Evolutionary conservation across 176 grass and related monocot species (phyloP), one percentile per base, ranked within the genome.

Genomic region (Cocos nucifera): DNA sequence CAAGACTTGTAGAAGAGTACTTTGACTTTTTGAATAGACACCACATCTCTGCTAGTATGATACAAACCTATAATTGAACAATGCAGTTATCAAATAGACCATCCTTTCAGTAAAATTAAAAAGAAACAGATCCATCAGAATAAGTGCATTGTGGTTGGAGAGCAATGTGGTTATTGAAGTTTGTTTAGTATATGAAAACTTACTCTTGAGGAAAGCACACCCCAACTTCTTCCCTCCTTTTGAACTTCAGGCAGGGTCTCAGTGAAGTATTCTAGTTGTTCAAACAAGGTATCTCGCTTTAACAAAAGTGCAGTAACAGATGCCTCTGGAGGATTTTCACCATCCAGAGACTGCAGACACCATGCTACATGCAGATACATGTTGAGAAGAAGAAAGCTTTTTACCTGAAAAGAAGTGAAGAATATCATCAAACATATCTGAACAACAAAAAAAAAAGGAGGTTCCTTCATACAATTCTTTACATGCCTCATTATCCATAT

Each of bases 331-430:
- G 79, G 81, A 49, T 82, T 88, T 72, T 92, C 81, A 53, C 29
- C 64, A 78, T 80, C 87, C 72, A 97, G 79, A 58, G 81, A 76
- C 50, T 80, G 76, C 67, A 97, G 73, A 68, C 61, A 92, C 93
- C 93, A 97, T 54, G 88, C 81, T 63, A 97, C 81, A 78, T 85
- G 79, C 75, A 97, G 81, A 62, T 85, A 78, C 93, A 97, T 97
- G 73, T 97, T 97, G 21, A 92, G 79, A 55, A 97, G 84, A 57
- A 97, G 62, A 80, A 97, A 88, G 70, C 93, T 85, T 76, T 97
- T 97, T 56, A 97, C 93, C 93, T 97, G 64, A 63, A 48, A 73
- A 50, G 69, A 66, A 62, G 35, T 49, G 67, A 56, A 21, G 28
- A 44, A 49, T 26, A 61, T 56, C 22, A 79, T 51, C 56, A 58